phyloP scores from a whole-genome alignment of 495 filamentous ascomycete genomes.

The Aspergillus cavernicola region DNA sequence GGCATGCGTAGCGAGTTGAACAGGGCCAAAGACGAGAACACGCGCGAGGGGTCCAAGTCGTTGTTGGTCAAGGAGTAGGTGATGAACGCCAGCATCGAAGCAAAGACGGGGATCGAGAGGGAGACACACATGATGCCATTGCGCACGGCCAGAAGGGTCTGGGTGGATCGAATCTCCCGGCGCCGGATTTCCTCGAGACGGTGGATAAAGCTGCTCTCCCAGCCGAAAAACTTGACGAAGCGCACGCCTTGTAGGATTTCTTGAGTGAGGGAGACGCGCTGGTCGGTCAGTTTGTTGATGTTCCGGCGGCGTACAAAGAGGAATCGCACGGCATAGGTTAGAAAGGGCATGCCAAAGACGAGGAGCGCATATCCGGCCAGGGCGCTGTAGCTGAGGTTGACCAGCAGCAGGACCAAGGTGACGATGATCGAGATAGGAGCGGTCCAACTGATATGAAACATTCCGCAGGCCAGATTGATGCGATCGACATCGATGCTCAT shows the following conservation, averaged over 20 bases:
- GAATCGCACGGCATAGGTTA: slow-evolving; percentile 67
- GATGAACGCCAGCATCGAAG: slow-evolving; percentile 93
- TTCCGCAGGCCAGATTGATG: slow-evolving; percentile 75
- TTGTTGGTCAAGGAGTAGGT: slow-evolving; percentile 79
- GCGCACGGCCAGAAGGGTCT: slow-evolving; percentile 73
- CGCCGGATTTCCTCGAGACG: slow-evolving; percentile 67
- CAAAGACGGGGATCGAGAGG: slow-evolving; percentile 80
- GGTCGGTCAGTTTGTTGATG: slow-evolving; percentile 92
- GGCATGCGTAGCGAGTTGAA: slow-evolving; percentile 91
- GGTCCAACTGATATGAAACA: slow-evolving; percentile 90
- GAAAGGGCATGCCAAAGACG: slow-evolving; percentile 67
- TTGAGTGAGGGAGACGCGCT: slow-evolving; percentile 84
- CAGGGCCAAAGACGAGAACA: slow-evolving; percentile 89
- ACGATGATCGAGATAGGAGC: slow-evolving; percentile 73
- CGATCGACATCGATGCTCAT: slow-evolving; percentile 94
- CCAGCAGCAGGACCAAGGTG: slow-evolving; percentile 69
- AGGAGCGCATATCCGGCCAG: slow-evolving; percentile 83
- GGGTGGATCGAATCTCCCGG: slow-evolving; percentile 73
- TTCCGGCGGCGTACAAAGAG: slow-evolving; percentile 65
- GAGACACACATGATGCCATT: slow-evolving; percentile 80
- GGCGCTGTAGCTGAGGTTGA: slow-evolving; percentile 86
- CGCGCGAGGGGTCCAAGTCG: slow-evolving; percentile 62
- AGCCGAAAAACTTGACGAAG: slow-evolving; percentile 95
- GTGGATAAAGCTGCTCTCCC: slow-evolving; percentile 83
- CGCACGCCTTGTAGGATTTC: slow-evolving; percentile 87